phyloP scores from a whole-genome alignment of 257 asterid species.

The Fraxinus anomala region DNA sequence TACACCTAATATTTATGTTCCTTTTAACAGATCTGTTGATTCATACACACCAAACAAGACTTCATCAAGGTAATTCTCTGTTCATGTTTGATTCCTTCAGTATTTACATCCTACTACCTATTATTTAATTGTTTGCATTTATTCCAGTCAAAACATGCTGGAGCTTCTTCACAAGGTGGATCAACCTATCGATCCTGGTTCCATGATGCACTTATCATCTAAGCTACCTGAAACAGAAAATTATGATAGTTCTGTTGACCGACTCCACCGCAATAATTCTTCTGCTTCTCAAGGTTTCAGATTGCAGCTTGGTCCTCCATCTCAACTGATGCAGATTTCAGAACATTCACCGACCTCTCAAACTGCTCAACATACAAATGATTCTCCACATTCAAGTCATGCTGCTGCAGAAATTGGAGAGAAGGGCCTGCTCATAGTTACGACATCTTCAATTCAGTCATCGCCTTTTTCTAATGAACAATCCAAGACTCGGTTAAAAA shows the following conservation, averaged over 20 bases:
- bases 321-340: constrained; percentile 51
- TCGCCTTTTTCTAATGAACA: constrained; percentile 43
- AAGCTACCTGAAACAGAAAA: constrained; percentile 51
- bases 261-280: constrained; percentile 58
- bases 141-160: constrained; percentile 81
- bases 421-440: constrained; percentile 36
- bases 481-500: constrained; percentile 40
- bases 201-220: constrained; percentile 46
- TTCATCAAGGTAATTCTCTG: constrained; percentile 53
- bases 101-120: constrained; percentile 1
- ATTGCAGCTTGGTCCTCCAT: constrained; percentile 92
- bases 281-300: constrained; percentile 80
- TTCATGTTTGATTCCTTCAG: constrained; percentile 16
- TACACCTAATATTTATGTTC: constrained; percentile 37
- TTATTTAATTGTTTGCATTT: constrained; percentile 22
- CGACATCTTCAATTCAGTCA: constrained; percentile 47
- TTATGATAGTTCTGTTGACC: constrained; percentile 50
- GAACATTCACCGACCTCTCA: constrained; percentile 48
- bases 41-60: constrained; percentile 39
- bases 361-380: constrained; percentile 39
- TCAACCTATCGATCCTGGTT: constrained; percentile 56
- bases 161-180: constrained; percentile 93
- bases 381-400: constrained; percentile 41
- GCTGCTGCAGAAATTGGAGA: constrained; percentile 49
- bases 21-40: constrained; percentile 48